Conservation (phyloP, 2,329 filamentous ascomycete genomes). For the Ceratocystis lukuohia region DNA sequence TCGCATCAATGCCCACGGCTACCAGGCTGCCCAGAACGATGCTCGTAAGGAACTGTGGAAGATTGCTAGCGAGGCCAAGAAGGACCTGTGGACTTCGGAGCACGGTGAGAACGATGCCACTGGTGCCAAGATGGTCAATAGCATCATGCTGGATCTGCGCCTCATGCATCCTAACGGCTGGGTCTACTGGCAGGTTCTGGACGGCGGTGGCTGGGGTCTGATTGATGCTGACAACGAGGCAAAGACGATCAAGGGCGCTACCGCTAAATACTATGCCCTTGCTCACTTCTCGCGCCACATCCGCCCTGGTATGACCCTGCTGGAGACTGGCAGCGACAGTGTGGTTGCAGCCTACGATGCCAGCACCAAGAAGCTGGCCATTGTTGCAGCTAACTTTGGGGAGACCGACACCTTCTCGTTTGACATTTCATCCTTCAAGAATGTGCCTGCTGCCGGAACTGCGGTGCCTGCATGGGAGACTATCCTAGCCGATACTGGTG, state of each 20-base stretch:
- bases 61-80: conserved; percentile 22
- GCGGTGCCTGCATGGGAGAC: conserved; percentile 29
- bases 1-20: conserved; percentile 35
- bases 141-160: conserved; percentile 29
- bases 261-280: conserved; percentile 32
- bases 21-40: conserved; percentile 27
- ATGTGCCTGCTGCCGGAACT: conserved; percentile 25
- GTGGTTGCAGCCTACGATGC: conserved; percentile 31
- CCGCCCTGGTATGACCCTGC: conserved; percentile 29
- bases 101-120: conserved; percentile 31
- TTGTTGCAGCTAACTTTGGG: conserved; percentile 31
- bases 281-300: conserved; percentile 33
- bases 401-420: conserved; percentile 28
- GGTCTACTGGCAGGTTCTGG: conserved; percentile 34
- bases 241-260: conserved; percentile 24
- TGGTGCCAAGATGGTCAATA: conserved; percentile 24
- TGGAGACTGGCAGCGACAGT: conserved; percentile 26
- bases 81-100: conserved; percentile 30
- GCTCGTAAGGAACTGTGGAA: conserved; percentile 27
- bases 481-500: conserved; percentile 26
- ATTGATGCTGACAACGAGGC: conserved; percentile 30
- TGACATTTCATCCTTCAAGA: conserved; percentile 28
- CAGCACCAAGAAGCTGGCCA: conserved; percentile 26
- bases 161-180: conserved; percentile 31
- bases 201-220: conserved; percentile 31